Evolutionary conservation across 768 basidiomycete genomes (phyloP).

Genomic region (Baorangia bicolor): DNA sequence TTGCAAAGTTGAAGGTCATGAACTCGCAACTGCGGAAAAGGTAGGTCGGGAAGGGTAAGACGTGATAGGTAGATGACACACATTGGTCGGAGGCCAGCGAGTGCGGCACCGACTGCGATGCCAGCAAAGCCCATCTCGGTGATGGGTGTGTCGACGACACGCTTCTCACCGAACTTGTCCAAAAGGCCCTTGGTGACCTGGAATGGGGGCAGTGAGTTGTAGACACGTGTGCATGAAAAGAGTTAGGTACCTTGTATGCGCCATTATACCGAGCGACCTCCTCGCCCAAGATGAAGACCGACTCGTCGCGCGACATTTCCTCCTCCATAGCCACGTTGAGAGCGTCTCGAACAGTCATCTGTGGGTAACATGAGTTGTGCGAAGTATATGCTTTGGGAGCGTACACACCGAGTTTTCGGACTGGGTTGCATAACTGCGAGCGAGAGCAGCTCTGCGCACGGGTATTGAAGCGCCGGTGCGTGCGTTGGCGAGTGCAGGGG

Average conservation of each 20-base stretch:
- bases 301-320: slow-evolving; percentile 96
- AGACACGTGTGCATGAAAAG: not conserved
- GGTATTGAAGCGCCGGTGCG: slow-evolving; percentile 43
- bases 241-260: slow-evolving; percentile 76
- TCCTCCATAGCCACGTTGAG: slow-evolving; percentile 99
- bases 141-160: slow-evolving; percentile 95
- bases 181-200: slow-evolving; percentile 97
- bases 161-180: slow-evolving; percentile 99
- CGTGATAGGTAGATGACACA: slow-evolving; percentile 34
- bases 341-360: slow-evolving; percentile 99
- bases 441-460: slow-evolving; percentile 42
- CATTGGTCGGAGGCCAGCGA: slow-evolving; percentile 94
- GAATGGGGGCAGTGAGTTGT: slow-evolving; percentile 9
- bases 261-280: slow-evolving; percentile 99
- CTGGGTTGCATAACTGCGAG: slow-evolving; percentile 66
- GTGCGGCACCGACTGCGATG: slow-evolving; percentile 90
- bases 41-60: slow-evolving; percentile 7
- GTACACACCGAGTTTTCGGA: slow-evolving; percentile 48
- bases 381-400: slow-evolving; percentile 14
- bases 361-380: slow-evolving; percentile 12
- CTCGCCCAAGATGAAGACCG: slow-evolving; percentile 93
- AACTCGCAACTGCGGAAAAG: slow-evolving; percentile 80
- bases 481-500: slow-evolving; percentile 44
- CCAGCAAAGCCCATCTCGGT: slow-evolving; percentile 99
- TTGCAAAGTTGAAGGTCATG: slow-evolving; percentile 99